These are phyloP conservation scores for Biscogniauxia mediterranea DNA, from an alignment of 2,329 filamentous ascomycete genomes.

Conservation along the genomic window DNA sequence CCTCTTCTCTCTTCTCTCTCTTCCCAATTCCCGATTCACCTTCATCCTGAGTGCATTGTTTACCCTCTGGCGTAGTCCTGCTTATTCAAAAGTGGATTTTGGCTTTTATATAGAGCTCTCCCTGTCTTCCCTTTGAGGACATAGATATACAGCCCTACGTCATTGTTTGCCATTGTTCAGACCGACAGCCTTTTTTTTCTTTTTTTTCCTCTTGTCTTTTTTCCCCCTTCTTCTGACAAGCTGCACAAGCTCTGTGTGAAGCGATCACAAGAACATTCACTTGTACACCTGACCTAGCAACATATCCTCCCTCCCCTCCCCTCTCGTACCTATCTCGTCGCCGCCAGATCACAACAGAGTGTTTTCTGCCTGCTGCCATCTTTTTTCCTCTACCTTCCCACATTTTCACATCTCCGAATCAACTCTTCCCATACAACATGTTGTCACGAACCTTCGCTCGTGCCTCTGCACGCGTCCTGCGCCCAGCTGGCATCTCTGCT, in stretches of 20 bases:
- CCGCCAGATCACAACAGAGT: too few species aligned
- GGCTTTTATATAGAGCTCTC: conserved; percentile 3
- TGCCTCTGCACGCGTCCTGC: conserved; percentile 21
- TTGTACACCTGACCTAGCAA: background rate
- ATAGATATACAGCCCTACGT: conserved; percentile 19
- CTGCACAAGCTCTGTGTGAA: background rate
- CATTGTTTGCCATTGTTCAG: conserved; percentile 18
- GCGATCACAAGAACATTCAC: background rate
- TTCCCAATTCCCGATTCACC: background rate
- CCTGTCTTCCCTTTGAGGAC: conserved; percentile 12
- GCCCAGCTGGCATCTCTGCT: conserved; percentile 17
- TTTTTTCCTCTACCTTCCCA: background rate
- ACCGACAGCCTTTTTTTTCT: background rate
- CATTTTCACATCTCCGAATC: conserved; percentile 2
- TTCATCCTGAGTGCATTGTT: conserved; percentile 7
- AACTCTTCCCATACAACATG: conserved; percentile 13
- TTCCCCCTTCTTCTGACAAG: background rate
- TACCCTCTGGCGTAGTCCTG: conserved; percentile 7
- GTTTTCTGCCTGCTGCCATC: background rate
- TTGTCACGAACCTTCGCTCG: conserved; percentile 20
- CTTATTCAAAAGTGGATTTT: conserved; percentile 10
- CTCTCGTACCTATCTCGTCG: background rate
- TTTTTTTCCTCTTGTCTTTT: background rate
- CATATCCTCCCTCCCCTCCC: background rate
- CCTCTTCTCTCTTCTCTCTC: conserved; percentile 4